Evolutionary conservation across 257 asterid species (phyloP).

Genomic region (Salvia splendens): DNA sequence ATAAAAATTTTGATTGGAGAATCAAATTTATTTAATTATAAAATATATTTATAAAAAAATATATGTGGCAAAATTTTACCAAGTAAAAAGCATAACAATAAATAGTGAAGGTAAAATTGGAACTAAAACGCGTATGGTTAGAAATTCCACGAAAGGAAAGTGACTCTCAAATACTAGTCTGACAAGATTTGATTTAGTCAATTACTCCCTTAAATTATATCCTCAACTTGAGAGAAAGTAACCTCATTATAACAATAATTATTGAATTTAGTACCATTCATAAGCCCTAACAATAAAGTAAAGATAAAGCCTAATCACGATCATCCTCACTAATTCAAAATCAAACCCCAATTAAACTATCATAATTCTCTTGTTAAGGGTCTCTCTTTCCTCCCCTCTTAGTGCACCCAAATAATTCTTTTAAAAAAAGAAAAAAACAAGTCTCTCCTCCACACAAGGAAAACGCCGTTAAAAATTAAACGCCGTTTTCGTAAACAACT

Average conservation of each 20-base stretch:
- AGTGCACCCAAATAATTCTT: constrained; percentile 12
- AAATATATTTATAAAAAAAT: not conserved
- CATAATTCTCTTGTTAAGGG: constrained; percentile 34
- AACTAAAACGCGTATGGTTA: constrained; percentile 20
- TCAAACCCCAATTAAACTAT: constrained; percentile 31
- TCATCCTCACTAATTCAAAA: constrained; percentile 38
- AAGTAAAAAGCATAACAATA: not conserved
- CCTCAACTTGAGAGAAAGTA: constrained; percentile 33
- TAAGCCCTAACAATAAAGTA: constrained; percentile 36
- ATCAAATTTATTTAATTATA: not conserved
- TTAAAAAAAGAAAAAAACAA: not conserved
- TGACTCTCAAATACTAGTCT: constrained; percentile 24
- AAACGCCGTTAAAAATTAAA: constrained; percentile 42
- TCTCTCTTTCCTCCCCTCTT: constrained; percentile 2
- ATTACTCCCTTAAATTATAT: constrained; percentile 30
- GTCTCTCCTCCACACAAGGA: not conserved
- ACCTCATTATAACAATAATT: constrained; percentile 34
- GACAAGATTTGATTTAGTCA: constrained; percentile 34
- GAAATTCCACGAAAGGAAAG: constrained; percentile 28
- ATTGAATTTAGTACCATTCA: constrained; percentile 29
- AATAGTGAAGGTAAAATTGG: not conserved
- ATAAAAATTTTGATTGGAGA: not conserved
- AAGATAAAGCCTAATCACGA: constrained; percentile 41
- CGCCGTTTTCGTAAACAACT: constrained; percentile 46
- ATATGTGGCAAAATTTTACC: not conserved